A percentile compares a stretch with the other conserved stretches of the same genome.
These are phyloP conservation scores for Ceratocystiopsis minuta DNA, from an alignment of 2,329 filamentous ascomycete species.

Conservation along the genomic window DNA sequence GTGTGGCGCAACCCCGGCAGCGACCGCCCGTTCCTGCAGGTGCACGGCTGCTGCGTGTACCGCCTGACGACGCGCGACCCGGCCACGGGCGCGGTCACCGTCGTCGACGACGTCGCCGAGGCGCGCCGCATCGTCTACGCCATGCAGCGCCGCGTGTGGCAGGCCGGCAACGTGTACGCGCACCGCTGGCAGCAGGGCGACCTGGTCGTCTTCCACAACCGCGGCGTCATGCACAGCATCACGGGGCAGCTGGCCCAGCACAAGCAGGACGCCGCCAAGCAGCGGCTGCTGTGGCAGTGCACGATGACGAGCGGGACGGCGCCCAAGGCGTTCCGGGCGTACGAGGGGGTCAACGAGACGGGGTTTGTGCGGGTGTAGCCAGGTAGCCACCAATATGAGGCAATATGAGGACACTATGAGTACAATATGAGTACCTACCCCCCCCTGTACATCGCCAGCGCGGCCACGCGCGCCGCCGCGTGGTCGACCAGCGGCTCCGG, in stretches of 20 bases:
- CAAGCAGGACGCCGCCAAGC: conserved; percentile 36
- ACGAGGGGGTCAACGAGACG: conserved; percentile 6
- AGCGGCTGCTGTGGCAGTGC: conserved; percentile 59
- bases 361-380: conserved; percentile 3
- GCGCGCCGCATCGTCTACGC: conserved; percentile 3
- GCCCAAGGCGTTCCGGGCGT: conserved; percentile 6
- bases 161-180: conserved; percentile 48
- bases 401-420: too few relatives aligned
- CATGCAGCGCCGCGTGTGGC: conserved; percentile 12
- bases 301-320: conserved; percentile 30
- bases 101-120: conserved; percentile 9
- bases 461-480: conserved; percentile 43
- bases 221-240: conserved; percentile 56
- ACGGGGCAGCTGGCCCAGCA: conserved; percentile 46
- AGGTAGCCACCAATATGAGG: too few relatives aligned
- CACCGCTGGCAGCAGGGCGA: conserved; percentile 66
- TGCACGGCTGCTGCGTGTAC: conserved; percentile 8
- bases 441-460: conserved; percentile 15
- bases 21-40: conserved; percentile 6
- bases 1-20: conserved; percentile 57
- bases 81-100: not conserved
- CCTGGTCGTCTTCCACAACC: conserved; percentile 62
- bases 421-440: too few relatives aligned
- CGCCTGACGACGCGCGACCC: conserved; percentile 5
- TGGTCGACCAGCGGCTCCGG: conserved; percentile 61